A percentile compares a stretch with the other conserved stretches of the same genome.
Evolutionary conservation across 179 eudicot species (phyloP).

Genomic region (Kewa caespitosa): DNA sequence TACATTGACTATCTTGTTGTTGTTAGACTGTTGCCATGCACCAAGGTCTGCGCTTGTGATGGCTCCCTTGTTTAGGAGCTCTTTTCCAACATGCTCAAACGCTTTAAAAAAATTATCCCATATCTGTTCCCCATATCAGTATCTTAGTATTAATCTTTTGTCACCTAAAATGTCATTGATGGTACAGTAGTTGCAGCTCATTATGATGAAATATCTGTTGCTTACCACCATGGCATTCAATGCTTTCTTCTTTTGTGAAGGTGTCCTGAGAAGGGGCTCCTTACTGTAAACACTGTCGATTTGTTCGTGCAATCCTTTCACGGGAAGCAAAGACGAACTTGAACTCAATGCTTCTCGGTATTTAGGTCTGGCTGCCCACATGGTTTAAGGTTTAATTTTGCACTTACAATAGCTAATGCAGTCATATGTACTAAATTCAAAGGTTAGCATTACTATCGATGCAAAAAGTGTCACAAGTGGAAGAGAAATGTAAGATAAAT

Average conservation of each 20-base stretch:
- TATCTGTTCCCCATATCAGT: constrained; percentile 25
- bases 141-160: background rate
- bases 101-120: constrained; percentile 37
- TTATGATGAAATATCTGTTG: background rate
- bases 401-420: background rate
- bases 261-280: constrained; percentile 39
- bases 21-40: constrained; percentile 35
- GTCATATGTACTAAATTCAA: background rate
- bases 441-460: background rate
- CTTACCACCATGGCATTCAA: constrained; percentile 31
- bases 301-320: constrained; percentile 31
- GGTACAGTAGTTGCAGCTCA: background rate
- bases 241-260: constrained; percentile 33
- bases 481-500: background rate
- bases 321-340: constrained; percentile 24
- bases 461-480: background rate
- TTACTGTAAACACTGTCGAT: constrained; percentile 19
- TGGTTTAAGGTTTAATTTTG: constrained; percentile 18
- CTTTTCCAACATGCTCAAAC: constrained; percentile 25
- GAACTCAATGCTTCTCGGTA: constrained; percentile 24
- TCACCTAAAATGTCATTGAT: background rate
- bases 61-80: constrained; percentile 31
- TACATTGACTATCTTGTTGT: constrained; percentile 31
- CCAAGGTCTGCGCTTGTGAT: constrained; percentile 29
- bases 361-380: constrained; percentile 38